Percentiles rank a stretch among this genome's conserved stretches.
These are phyloP conservation scores for Xylaria sp. DNA, from an alignment of 2,329 filamentous ascomycete genomes.

Conservation along the genomic window DNA sequence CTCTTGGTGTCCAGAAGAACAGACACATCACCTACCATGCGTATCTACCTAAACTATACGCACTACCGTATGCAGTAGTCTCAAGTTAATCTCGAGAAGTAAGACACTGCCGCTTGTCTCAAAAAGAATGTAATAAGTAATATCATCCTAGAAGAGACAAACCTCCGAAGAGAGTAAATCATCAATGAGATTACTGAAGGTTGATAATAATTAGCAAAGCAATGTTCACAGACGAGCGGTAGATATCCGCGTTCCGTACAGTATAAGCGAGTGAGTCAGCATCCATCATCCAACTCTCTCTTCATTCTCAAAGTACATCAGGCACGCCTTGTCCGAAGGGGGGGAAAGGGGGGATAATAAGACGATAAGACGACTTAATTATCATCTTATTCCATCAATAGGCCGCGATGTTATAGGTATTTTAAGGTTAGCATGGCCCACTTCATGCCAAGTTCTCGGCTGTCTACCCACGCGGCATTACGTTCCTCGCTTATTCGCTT, in stretches of 20 bases:
- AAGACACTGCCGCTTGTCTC: too few relatives aligned
- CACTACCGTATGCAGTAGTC: too few relatives aligned
- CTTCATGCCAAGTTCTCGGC: constrained; percentile 5
- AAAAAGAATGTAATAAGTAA: too few relatives aligned
- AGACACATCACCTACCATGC: too few relatives aligned
- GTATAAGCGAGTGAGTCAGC: constrained; percentile 13
- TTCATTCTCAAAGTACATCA: not conserved
- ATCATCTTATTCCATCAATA: not conserved
- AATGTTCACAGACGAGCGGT: not conserved
- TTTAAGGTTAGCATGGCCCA: constrained; percentile 5
- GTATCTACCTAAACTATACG: too few relatives aligned
- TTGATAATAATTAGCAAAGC: not conserved
- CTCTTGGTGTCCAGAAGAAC: not conserved
- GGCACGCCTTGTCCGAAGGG: constrained; percentile 5
- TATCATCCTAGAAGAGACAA: too few relatives aligned
- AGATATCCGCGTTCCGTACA: not conserved
- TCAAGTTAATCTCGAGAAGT: too few relatives aligned
- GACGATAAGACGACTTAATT: not conserved
- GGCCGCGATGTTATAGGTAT: not conserved
- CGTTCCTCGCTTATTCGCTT: constrained; percentile 6
- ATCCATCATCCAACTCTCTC: not conserved
- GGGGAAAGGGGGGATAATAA: not conserved
- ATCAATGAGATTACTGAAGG: too few relatives aligned
- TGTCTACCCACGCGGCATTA: not conserved
- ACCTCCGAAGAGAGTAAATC: too few relatives aligned